Conservation (phyloP, 1,284 basidiomycete genomes). For the Baeospora myosura region DNA sequence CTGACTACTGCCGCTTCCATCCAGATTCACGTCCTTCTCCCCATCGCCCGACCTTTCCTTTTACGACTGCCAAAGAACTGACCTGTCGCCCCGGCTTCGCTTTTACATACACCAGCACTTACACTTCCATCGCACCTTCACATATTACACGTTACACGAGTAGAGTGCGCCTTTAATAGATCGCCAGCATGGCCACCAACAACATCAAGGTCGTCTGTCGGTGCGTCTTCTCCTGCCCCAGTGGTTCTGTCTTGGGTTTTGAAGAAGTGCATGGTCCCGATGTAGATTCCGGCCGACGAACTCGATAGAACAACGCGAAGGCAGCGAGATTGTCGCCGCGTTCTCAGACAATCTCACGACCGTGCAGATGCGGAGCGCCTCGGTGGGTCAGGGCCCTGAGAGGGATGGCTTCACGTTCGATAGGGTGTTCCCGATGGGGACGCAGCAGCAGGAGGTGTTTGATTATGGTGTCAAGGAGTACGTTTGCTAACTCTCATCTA, state of each 20-base stretch:
- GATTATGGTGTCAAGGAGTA: slow-evolving; percentile 98
- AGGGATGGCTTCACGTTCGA: slow-evolving; percentile 97
- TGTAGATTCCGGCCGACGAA: slow-evolving; percentile 92
- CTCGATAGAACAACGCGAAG: slow-evolving; percentile 83
- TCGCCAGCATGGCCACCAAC: slow-evolving; percentile 59
- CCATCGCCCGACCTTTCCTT: no score
- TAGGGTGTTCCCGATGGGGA: slow-evolving; percentile 90
- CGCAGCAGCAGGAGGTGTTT: slow-evolving; percentile 92
- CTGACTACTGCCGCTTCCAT: no score
- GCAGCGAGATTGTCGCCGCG: slow-evolving; percentile 85
- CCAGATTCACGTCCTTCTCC: no score
- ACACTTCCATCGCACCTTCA: no score
- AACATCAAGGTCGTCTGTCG: slow-evolving; percentile 95
- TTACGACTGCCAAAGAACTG: no score
- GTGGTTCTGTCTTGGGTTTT: slow-evolving; percentile 2
- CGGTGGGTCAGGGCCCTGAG: slow-evolving; percentile 66
- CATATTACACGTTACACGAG: no score
- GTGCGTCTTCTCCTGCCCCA: slow-evolving; percentile 46
- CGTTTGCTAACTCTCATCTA: slow-evolving; percentile 26
- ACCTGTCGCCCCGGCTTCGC: no score
- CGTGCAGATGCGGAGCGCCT: slow-evolving; percentile 71
- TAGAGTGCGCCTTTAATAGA: slow-evolving; percentile 16
- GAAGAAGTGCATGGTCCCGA: not conserved
- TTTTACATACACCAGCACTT: no score
- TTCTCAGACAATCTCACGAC: slow-evolving; percentile 84